These are phyloP conservation scores for Atalantia buxifolia DNA, from an alignment of 345 rosid genomes.

Conservation along the genomic window DNA sequence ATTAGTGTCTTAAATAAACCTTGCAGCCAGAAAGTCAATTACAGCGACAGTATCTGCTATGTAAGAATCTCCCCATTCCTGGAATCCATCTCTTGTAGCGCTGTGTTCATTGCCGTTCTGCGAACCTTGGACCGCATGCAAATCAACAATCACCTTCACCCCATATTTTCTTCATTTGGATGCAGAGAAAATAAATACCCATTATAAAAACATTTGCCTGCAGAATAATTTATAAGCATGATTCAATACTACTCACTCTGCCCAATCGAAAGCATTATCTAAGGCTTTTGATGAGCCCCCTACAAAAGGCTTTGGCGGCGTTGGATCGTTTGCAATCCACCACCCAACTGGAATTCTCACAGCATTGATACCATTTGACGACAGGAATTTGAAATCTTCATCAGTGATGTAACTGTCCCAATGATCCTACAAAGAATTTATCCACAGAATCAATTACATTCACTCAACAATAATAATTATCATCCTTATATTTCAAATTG, in stretches of 20 bases:
- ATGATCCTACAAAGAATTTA: not conserved
- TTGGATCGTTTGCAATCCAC: not conserved
- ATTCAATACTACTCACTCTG: constrained; percentile 18
- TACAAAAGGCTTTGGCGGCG: constrained; percentile 28
- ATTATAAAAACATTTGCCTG: not conserved
- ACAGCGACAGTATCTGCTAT: constrained; percentile 27
- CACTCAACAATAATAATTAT: not conserved
- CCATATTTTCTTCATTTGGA: constrained; percentile 23
- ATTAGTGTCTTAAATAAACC: not conserved
- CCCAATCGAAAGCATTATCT: constrained; percentile 35
- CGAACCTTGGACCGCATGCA: constrained; percentile 30
- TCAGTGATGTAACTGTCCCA: not conserved
- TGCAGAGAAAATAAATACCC: not conserved
- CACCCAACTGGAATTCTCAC: not conserved
- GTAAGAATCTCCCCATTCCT: constrained; percentile 35
- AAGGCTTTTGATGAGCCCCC: constrained; percentile 27
- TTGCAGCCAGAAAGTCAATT: constrained; percentile 31
- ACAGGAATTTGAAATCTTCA: not conserved
- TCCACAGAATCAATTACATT: not conserved
- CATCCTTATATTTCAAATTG: not conserved
- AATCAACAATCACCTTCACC: constrained; percentile 24
- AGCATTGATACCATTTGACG: not conserved
- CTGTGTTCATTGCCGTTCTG: constrained; percentile 36
- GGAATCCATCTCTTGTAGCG: constrained; percentile 31
- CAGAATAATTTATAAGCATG: not conserved